Evolutionary conservation across 2,329 filamentous ascomycete species (phyloP).

Genomic region (Colletotrichum graminicola): DNA sequence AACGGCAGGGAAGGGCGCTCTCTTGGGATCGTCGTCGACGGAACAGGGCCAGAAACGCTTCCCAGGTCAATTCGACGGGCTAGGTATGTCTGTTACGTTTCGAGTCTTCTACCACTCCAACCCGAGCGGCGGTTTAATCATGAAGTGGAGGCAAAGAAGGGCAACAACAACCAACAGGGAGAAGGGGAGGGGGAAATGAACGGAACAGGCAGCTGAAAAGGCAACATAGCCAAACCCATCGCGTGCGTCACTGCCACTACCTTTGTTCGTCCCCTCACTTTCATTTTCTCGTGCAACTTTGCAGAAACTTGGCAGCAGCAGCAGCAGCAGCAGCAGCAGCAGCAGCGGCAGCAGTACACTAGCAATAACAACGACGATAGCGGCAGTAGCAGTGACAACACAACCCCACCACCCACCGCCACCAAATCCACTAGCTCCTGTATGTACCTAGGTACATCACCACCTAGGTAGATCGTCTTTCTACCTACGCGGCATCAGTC

Average conservation of each 20-base stretch:
- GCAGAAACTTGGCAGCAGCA: conserved; percentile 30
- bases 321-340: conserved; percentile 11
- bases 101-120: neutral
- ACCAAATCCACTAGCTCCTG: neutral
- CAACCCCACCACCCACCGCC: neutral
- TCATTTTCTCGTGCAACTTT: conserved; percentile 27
- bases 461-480: neutral
- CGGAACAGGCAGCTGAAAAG: neutral
- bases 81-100: neutral
- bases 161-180: neutral
- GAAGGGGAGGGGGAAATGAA: neutral
- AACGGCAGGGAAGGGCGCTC: neutral
- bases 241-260: neutral
- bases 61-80: neutral
- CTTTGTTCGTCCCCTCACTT: conserved; percentile 9
- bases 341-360: neutral
- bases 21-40: conserved; percentile 1
- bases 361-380: neutral
- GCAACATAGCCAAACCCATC: neutral
- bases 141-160: neutral
- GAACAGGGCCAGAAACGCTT: neutral
- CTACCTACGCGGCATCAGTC: neutral
- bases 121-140: neutral
- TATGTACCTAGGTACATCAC: neutral
- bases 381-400: neutral